Conservation (phyloP, 192 early-diverging fungal genomes). For the Lobosporangium transversale region DNA sequence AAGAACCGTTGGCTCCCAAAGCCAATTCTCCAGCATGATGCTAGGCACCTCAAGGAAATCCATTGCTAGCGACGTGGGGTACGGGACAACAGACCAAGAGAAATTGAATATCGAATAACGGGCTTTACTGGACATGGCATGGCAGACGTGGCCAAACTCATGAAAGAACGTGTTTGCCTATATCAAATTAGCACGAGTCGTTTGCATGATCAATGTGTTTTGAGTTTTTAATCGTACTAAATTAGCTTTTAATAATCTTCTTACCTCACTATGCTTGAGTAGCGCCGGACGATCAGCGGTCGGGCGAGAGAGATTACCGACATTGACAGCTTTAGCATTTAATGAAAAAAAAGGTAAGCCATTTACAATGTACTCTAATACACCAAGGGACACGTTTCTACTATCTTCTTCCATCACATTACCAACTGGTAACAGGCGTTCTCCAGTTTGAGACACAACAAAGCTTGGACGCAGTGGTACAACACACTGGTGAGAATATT, state of each 20-base stretch:
- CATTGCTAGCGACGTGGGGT: constrained; percentile 78
- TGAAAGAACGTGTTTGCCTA: constrained; percentile 78
- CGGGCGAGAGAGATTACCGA: constrained; percentile 52
- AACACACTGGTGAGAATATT: constrained; percentile 83
- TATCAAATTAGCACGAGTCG: neutral
- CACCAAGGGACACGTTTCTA: too few species aligned
- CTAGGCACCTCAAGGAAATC: constrained; percentile 93
- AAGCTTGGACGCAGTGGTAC: constrained; percentile 81
- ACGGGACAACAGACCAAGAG: constrained; percentile 80
- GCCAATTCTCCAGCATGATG: constrained; percentile 93
- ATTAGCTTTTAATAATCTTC: neutral
- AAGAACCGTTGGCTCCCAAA: constrained; percentile 70
- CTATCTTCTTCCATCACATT: too few species aligned
- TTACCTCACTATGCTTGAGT: constrained; percentile 81
- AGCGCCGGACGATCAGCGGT: constrained; percentile 74
- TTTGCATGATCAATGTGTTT: too few species aligned
- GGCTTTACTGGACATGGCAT: constrained; percentile 58
- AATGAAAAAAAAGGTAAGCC: neutral
- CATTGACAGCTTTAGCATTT: constrained; percentile 28
- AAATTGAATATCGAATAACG: constrained; percentile 71
- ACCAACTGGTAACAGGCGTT: constrained; percentile 36
- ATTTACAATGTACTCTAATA: too few species aligned
- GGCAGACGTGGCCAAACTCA: constrained; percentile 73
- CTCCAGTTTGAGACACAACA: constrained; percentile 57
- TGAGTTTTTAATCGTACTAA: neutral